Evolutionary conservation across 345 rosid species (phyloP).

Genomic region (Nasturtium officinale): DNA sequence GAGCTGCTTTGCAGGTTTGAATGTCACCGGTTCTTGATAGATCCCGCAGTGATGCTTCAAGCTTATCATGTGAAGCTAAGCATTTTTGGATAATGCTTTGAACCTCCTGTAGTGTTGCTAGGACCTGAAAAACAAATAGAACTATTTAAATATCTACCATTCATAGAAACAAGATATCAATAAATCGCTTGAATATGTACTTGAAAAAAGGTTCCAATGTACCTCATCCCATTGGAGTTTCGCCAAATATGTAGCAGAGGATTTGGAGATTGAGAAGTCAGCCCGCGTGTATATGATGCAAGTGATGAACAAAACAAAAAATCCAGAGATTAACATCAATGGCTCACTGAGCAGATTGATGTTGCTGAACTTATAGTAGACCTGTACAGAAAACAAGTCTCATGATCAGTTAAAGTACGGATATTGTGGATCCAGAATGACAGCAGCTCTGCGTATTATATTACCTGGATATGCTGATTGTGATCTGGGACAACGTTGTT

Average conservation of each 20-base stretch:
- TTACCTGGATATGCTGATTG: constrained; percentile 89
- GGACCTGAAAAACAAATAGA: constrained; percentile 56
- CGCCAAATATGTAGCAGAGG: constrained; percentile 88
- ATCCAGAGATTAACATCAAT: constrained; percentile 80
- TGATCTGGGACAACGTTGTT: constrained; percentile 85
- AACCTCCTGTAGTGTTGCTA: constrained; percentile 67
- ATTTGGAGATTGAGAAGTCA: constrained; percentile 92
- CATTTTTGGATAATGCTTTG: constrained; percentile 63
- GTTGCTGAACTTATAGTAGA: constrained; percentile 80
- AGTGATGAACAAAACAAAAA: constrained; percentile 70
- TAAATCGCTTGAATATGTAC: neutral
- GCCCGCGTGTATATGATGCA: constrained; percentile 74
- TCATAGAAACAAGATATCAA: neutral
- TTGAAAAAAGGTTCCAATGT: constrained; percentile 13
- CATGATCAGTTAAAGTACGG: neutral
- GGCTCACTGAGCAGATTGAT: constrained; percentile 87
- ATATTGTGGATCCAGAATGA: neutral
- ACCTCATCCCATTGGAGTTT: constrained; percentile 98
- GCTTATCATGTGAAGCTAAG: constrained; percentile 71
- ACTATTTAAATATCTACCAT: neutral
- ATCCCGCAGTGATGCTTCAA: constrained; percentile 84
- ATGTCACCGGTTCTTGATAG: constrained; percentile 92
- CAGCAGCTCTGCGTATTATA: neutral
- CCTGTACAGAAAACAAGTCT: constrained; percentile 51
- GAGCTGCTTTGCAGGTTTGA: constrained; percentile 88